phyloP scores from a whole-genome alignment of 495 filamentous ascomycete genomes.

The Articulospora tetracladia region DNA sequence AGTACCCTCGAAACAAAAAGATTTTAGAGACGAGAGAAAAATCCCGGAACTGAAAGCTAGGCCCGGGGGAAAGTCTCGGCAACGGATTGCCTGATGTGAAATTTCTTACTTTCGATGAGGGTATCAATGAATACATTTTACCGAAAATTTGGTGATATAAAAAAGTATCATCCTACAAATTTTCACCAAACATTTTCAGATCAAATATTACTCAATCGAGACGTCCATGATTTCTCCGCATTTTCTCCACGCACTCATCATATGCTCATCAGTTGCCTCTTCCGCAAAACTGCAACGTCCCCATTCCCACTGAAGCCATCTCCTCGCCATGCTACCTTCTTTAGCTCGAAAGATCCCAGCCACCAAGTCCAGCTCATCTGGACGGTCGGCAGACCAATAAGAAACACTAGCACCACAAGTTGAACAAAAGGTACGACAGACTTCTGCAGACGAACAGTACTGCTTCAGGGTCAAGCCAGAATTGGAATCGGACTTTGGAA shows the following conservation, averaged over 20 bases:
- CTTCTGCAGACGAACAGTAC: slow-evolving; percentile 1
- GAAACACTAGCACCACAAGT: slow-evolving; percentile 4
- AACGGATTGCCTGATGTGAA: no score
- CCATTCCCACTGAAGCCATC: slow-evolving; percentile 8
- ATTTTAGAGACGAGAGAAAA: no score
- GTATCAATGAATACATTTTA: no score
- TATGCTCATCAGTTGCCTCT: slow-evolving; percentile 1
- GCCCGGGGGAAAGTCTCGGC: no score
- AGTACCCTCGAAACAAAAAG: no score
- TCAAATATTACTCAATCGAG: no score
- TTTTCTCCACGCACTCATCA: background rate
- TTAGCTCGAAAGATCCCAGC: slow-evolving; percentile 6
- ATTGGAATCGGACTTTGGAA: background rate
- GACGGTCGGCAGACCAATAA: slow-evolving; percentile 1
- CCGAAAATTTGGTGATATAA: no score
- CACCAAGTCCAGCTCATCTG: slow-evolving; percentile 4
- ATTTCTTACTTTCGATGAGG: no score
- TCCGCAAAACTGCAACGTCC: slow-evolving; percentile 2
- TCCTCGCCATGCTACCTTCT: slow-evolving; percentile 11
- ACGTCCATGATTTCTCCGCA: background rate
- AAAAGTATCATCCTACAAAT: no score
- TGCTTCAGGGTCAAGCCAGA: slow-evolving; percentile 3
- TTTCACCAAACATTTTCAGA: no score
- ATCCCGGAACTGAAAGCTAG: no score
- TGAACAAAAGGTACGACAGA: slow-evolving; percentile 5